Evolutionary conservation across 1,284 basidiomycete genomes (phyloP).

Genomic region (Cerrena zonata): DNA sequence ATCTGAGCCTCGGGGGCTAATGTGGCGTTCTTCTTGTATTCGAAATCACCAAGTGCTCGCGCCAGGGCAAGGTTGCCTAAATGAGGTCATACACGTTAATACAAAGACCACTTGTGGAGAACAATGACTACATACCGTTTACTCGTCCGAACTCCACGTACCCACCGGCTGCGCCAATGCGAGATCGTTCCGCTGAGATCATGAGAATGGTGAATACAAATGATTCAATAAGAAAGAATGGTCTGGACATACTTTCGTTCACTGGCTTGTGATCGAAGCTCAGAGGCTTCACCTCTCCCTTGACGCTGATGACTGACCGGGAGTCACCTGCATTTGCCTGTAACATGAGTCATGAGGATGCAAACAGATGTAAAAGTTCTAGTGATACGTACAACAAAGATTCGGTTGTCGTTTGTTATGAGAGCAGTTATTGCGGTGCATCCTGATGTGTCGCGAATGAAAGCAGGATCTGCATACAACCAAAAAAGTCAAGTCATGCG

Average conservation of each 20-base stretch:
- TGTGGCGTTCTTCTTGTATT: conserved; percentile 91
- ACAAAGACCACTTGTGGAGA: conserved; percentile 7
- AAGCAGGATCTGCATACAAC: conserved; percentile 64
- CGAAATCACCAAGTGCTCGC: conserved; percentile 94
- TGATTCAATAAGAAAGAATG: conserved; percentile 3
- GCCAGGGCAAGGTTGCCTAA: conserved; percentile 97
- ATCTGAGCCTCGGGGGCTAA: conserved; percentile 86
- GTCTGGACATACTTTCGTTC: conserved; percentile 73
- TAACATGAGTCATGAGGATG: not conserved
- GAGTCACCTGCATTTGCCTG: conserved; percentile 99
- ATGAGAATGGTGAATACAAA: conserved; percentile 3
- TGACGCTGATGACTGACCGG: conserved; percentile 81
- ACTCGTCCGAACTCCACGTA: conserved; percentile 97
- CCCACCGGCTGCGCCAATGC: conserved; percentile 91
- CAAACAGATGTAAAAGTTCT: not conserved
- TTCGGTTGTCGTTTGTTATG: conserved; percentile 71
- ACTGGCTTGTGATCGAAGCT: conserved; percentile 96
- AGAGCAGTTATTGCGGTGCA: conserved; percentile 93
- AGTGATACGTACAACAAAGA: conserved; percentile 64
- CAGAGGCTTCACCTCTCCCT: conserved; percentile 81
- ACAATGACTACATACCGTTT: conserved; percentile 64
- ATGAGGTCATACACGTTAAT: conserved; percentile 6
- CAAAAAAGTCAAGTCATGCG: not conserved
- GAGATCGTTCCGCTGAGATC: conserved; percentile 59
- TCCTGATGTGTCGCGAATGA: conserved; percentile 88